A percentile compares a stretch with the other conserved stretches of the same genome.
Evolutionary conservation across 345 rosid species (phyloP).

Genomic region (Erodium maritimum): DNA sequence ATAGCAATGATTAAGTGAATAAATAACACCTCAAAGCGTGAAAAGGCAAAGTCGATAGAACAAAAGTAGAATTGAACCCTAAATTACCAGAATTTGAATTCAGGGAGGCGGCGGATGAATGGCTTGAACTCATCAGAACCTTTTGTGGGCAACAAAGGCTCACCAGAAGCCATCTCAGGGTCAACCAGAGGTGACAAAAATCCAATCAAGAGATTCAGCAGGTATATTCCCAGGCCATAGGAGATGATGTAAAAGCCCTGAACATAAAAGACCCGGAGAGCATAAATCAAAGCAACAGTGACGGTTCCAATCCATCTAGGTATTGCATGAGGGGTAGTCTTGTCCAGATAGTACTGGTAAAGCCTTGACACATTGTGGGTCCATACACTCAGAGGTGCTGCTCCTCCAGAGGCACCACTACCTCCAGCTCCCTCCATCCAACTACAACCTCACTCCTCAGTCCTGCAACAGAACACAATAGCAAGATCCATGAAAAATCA

Average conservation of each 20-base stretch:
- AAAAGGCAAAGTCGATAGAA: no score
- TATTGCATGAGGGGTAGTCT: constrained; percentile 65
- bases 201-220: constrained; percentile 80
- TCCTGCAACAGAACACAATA: not conserved
- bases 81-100: constrained; percentile 90
- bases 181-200: constrained; percentile 89
- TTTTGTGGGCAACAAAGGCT: constrained; percentile 79
- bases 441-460: not conserved
- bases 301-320: constrained; percentile 85
- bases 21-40: no score
- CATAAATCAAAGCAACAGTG: constrained; percentile 35
- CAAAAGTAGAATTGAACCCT: not conserved
- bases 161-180: constrained; percentile 67
- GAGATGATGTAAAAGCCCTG: constrained; percentile 85
- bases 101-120: constrained; percentile 86
- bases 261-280: constrained; percentile 53
- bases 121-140: constrained; percentile 98
- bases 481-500: constrained; percentile 7
- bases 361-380: constrained; percentile 67
- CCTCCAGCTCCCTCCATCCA: constrained; percentile 74
- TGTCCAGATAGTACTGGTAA: constrained; percentile 81
- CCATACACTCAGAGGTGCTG: constrained; percentile 56
- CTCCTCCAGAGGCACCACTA: constrained; percentile 30
- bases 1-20: no score
- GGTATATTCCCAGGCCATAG: constrained; percentile 86